These are phyloP conservation scores for Ganoderma meredithae DNA, from an alignment of 1,284 basidiomycete species.

Conservation along the genomic window DNA sequence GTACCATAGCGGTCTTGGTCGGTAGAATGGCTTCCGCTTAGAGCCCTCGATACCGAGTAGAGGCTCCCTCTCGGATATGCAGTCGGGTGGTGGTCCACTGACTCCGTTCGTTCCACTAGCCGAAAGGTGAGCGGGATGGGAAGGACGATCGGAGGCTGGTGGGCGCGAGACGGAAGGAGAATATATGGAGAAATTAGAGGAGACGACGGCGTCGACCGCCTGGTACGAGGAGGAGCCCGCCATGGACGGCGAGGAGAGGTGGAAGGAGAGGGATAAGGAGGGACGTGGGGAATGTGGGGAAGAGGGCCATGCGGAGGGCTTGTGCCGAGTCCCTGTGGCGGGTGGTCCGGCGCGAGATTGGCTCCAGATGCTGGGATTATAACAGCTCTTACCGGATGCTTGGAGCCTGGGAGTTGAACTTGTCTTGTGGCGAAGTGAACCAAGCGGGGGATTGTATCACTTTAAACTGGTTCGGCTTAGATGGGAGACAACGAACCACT, in stretches of 20 bases:
- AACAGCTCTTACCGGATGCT: background rate
- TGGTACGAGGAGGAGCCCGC: conserved; percentile 35
- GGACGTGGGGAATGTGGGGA: conserved; percentile 7
- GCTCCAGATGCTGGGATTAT: conserved; percentile 15
- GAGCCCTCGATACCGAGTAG: conserved; percentile 37
- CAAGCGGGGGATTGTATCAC: background rate
- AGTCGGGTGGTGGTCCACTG: conserved; percentile 16
- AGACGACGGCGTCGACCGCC: conserved; percentile 38
- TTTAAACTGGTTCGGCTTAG: background rate
- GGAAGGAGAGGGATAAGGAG: conserved; percentile 16
- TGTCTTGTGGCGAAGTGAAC: background rate
- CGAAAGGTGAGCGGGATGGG: conserved; percentile 7
- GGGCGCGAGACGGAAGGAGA: conserved; percentile 37
- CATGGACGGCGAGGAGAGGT: conserved; percentile 28
- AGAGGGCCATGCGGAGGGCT: conserved; percentile 10
- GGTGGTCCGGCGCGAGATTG: conserved; percentile 22
- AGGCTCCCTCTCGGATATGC: conserved; percentile 41
- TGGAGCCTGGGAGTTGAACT: background rate
- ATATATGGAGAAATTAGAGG: conserved; percentile 38
- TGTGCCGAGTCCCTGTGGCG: conserved; percentile 14
- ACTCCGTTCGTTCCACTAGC: conserved; percentile 3
- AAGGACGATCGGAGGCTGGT: conserved; percentile 20
- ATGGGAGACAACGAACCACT: conserved; percentile 20
- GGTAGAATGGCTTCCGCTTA: conserved; percentile 68
- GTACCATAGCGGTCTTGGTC: conserved; percentile 69